A percentile compares a stretch with the other conserved stretches of the same genome.
Evolutionary conservation across 2,329 filamentous ascomycete genomes (phyloP).

Genomic region (Penicillium nordicum): DNA sequence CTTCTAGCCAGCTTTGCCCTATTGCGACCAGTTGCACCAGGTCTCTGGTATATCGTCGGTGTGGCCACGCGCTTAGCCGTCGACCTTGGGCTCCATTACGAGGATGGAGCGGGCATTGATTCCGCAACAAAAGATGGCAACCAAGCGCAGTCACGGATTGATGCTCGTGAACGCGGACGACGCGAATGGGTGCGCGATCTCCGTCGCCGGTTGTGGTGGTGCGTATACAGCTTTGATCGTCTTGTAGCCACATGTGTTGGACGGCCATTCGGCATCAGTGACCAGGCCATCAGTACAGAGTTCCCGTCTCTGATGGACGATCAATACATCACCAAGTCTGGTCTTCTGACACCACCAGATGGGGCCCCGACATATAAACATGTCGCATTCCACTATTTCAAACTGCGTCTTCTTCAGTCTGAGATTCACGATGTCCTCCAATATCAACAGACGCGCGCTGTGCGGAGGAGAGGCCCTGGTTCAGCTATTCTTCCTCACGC

Average conservation of each 20-base stretch:
- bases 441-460: slow-evolving; percentile 81
- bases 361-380: slow-evolving; percentile 78
- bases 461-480: slow-evolving; percentile 61
- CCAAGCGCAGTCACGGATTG: slow-evolving; percentile 38
- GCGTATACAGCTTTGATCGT: slow-evolving; percentile 91
- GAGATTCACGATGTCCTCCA: slow-evolving; percentile 93
- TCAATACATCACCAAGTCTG: slow-evolving; percentile 75
- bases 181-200: slow-evolving; percentile 84
- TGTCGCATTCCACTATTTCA: slow-evolving; percentile 88
- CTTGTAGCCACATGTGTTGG: slow-evolving; percentile 92
- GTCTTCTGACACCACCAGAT: slow-evolving; percentile 63
- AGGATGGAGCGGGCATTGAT: slow-evolving; percentile 71
- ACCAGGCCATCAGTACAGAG: slow-evolving; percentile 92
- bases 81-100: slow-evolving; percentile 87
- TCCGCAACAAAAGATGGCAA: slow-evolving; percentile 41
- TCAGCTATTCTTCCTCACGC: slow-evolving; percentile 72
- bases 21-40: slow-evolving; percentile 84
- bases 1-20: slow-evolving; percentile 88
- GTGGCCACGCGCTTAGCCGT: slow-evolving; percentile 87
- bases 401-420: slow-evolving; percentile 81
- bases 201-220: slow-evolving; percentile 89
- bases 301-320: slow-evolving; percentile 89
- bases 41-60: slow-evolving; percentile 95
- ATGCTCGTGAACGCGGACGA: slow-evolving; percentile 59
- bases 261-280: slow-evolving; percentile 88